Evolutionary conservation across 2,329 filamentous ascomycete genomes (phyloP).

Genomic region (Stagonosporopsis chrysanthemi): DNA sequence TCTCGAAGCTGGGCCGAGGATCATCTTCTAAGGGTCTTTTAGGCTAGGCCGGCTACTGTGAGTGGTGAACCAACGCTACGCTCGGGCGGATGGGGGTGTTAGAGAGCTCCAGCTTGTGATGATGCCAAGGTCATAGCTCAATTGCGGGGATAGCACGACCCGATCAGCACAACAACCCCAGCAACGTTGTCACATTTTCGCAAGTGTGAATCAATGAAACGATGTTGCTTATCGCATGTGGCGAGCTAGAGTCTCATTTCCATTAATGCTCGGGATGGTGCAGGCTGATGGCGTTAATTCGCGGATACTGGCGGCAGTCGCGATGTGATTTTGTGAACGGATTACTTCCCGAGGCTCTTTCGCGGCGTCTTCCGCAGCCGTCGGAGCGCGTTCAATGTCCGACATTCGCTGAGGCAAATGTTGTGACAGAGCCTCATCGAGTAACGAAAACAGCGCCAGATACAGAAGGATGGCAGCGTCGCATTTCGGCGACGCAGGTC

Average conservation of each 20-base stretch:
- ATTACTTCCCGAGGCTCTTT: conserved; percentile 5
- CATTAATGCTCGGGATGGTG: conserved; percentile 23
- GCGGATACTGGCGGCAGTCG: conserved; percentile 37
- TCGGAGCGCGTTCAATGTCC: conserved; percentile 2
- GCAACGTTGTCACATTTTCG: conserved; percentile 3
- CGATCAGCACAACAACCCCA: conserved; percentile 29
- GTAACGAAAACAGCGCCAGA: conserved; percentile 5
- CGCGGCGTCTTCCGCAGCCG: conserved; percentile 12
- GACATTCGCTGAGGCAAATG: conserved; percentile 1
- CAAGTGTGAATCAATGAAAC: conserved; percentile 14
- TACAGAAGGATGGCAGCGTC: not conserved
- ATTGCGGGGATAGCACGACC: conserved; percentile 36
- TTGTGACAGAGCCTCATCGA: conserved; percentile 20
- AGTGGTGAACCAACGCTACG: conserved; percentile 37
- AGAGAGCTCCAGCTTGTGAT: conserved; percentile 45
- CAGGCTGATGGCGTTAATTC: conserved; percentile 32
- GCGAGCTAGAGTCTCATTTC: conserved; percentile 14
- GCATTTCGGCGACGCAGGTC: not conserved
- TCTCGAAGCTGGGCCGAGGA: conserved; percentile 45
- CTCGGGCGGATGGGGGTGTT: conserved; percentile 37
- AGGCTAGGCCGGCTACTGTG: conserved; percentile 41
- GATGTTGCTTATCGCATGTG: conserved; percentile 17
- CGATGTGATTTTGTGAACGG: conserved; percentile 20
- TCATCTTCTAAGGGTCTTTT: conserved; percentile 36
- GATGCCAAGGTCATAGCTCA: conserved; percentile 39